Conservation (phyloP, 2,329 filamentous ascomycete genomes). For the Ceratocystis lukuohia region DNA sequence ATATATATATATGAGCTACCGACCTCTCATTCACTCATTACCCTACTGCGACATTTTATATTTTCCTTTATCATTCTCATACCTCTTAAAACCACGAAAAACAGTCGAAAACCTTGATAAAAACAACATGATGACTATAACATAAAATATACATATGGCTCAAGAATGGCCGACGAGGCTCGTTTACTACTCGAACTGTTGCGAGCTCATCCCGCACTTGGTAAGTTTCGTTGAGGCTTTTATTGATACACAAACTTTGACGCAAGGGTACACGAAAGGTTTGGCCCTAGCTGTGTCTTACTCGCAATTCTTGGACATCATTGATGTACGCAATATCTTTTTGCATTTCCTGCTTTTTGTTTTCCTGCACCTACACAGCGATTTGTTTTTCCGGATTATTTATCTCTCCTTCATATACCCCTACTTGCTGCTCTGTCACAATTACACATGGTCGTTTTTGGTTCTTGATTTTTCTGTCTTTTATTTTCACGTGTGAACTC, state of each 20-base stretch:
- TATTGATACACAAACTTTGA: neutral
- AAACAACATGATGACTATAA: neutral
- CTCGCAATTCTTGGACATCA: neutral
- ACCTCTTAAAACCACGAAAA: slow-evolving; percentile 17
- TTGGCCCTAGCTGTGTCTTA: neutral
- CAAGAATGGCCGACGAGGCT: neutral
- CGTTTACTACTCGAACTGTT: neutral
- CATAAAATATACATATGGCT: slow-evolving; percentile 10
- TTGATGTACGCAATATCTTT: neutral
- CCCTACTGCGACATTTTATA: slow-evolving; percentile 10
- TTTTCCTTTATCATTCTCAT: slow-evolving; percentile 23
- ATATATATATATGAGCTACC: slow-evolving; percentile 19
- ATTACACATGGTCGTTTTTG: neutral
- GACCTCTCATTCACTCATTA: slow-evolving; percentile 27
- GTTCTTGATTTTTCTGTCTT: neutral
- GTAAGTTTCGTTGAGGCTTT: neutral
- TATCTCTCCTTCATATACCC: slow-evolving; percentile 8
- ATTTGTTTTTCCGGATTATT: neutral
- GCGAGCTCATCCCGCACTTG: neutral
- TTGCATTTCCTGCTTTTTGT: neutral
- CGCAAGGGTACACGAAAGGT: neutral
- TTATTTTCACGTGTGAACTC: neutral
- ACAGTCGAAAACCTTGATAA: slow-evolving; percentile 16
- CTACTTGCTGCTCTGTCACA: neutral
- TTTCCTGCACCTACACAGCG: neutral